Evolutionary conservation across 129 eudicot genomes (phyloP), one percentile per base, ranked within the genome.

Genomic region (Tagetes patula): DNA sequence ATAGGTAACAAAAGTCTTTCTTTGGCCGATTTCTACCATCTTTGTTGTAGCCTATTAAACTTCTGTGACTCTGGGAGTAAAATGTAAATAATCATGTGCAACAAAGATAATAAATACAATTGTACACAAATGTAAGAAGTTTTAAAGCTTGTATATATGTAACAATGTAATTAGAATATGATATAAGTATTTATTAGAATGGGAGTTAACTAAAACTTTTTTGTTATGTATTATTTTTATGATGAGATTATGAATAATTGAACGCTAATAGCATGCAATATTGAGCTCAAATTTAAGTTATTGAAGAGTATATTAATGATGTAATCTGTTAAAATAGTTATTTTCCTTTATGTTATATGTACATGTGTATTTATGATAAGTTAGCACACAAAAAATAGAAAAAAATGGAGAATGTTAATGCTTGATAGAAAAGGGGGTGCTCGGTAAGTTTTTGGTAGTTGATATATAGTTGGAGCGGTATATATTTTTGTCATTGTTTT

Each of bases 1-100:
- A 70, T 86, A 81, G 96, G 98, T 94, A 81, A 56, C 79, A 43
- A 64, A 34, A 68, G 14, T 69, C 50, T 33, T 3, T 7, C 37
- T 59, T 45, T 8, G 12, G 33, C 70, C 36, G 14, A 59, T 32
- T 48, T 10, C 41, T 39, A 2, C 46, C 49, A 37, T 71, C 13
- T 60, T 59, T 71, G 37, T 63, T 50, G 50, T 58, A 55, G 66
- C 30, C 42, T 61, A 33, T 60, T 10, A 34, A 34, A 60, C 65
- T 8, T 2, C 12, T 33, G 41, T 34, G 42, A 34, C 41, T 10
- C 14, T 34, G 8, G 20, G 20, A 34, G 27, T 4, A 60, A 2
- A 33, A 34, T 41, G 65, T 60, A 33, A 33, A 8, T 10, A 58
- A 32, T 60, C 65, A 33, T 60, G 65, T 36, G 37, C 27, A 61